phyloP scores from a whole-genome alignment of 768 basidiomycete genomes.

The Leccinum longicurvipes region DNA sequence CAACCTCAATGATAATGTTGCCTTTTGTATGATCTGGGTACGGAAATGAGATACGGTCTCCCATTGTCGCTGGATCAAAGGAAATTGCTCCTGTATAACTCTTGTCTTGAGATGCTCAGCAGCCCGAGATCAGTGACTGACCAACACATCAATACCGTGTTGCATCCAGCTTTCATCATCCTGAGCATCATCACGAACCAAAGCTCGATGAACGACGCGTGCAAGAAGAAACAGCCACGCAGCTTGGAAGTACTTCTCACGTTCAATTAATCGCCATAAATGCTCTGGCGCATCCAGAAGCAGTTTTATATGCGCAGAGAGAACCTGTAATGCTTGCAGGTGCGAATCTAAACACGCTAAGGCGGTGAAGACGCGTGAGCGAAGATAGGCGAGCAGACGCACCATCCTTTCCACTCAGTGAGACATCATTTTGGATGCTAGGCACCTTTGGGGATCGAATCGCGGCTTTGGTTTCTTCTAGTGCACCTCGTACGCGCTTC shows the following conservation, averaged over 20 bases:
- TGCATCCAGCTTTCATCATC: constrained; percentile 59
- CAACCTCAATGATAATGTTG: constrained; percentile 78
- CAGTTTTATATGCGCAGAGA: constrained; percentile 89
- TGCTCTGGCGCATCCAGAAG: constrained; percentile 90
- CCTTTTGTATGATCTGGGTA: constrained; percentile 82
- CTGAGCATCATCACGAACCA: constrained; percentile 60
- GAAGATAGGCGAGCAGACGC: constrained; percentile 9
- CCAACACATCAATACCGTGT: constrained; percentile 62
- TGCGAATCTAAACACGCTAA: constrained; percentile 50
- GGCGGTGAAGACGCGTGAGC: not conserved
- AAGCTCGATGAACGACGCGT: constrained; percentile 76
- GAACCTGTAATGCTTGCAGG: constrained; percentile 62
- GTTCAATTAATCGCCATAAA: constrained; percentile 83
- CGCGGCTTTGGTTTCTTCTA: constrained; percentile 58
- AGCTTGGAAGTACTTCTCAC: constrained; percentile 74
- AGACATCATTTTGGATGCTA: constrained; percentile 40
- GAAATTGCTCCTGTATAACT: constrained; percentile 68
- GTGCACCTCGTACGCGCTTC: constrained; percentile 55
- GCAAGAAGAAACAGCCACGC: constrained; percentile 86
- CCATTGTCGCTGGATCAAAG: constrained; percentile 91
- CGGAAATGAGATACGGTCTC: constrained; percentile 85
- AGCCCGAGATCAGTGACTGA: constrained; percentile 30
- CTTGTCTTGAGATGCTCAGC: not conserved
- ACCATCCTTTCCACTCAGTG: constrained; percentile 43
- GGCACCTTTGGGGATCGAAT: constrained; percentile 48